Percentiles rank a stretch among this genome's conserved stretches.
These are phyloP conservation scores for Nephelium lappaceum DNA, from an alignment of 345 rosid species.

Conservation along the genomic window DNA sequence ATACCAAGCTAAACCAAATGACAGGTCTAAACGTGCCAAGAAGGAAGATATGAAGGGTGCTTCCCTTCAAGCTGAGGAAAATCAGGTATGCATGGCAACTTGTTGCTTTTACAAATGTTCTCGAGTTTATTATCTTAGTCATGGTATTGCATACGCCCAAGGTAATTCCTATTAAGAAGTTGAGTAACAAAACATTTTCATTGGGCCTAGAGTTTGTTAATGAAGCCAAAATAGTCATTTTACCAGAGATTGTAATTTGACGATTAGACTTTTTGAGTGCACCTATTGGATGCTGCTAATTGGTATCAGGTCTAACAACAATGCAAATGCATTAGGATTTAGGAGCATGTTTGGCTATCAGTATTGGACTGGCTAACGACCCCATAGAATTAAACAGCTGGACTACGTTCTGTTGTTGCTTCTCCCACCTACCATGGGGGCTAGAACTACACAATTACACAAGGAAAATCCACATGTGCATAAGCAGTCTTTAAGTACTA, in stretches of 20 bases:
- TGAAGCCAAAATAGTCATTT: not conserved
- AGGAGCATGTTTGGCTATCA: not conserved
- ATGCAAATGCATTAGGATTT: not conserved
- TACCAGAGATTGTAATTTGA: not conserved
- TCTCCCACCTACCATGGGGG: too few relatives aligned
- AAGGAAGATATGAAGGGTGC: slow-evolving; percentile 75
- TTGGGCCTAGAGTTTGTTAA: not conserved
- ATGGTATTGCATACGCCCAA: not conserved
- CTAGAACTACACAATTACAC: too few relatives aligned
- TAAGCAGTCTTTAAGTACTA: too few relatives aligned
- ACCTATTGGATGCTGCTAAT: not conserved
- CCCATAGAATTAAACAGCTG: not conserved
- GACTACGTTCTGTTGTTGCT: too few relatives aligned
- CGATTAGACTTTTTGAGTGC: not conserved
- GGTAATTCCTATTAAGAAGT: not conserved
- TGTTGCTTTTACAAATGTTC: slow-evolving; percentile 6
- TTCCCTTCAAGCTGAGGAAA: slow-evolving; percentile 62
- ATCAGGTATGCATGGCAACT: slow-evolving; percentile 44
- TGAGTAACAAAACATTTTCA: not conserved
- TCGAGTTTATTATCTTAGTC: not conserved
- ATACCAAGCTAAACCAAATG: slow-evolving; percentile 86
- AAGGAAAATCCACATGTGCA: too few relatives aligned
- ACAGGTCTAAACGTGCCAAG: slow-evolving; percentile 84
- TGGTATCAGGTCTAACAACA: not conserved
- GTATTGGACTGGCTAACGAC: not conserved